A percentile compares a stretch with the other conserved stretches of the same genome.
Evolutionary conservation across 1,284 basidiomycete species (phyloP).

Genomic region (Microbotryomycetes sp.): DNA sequence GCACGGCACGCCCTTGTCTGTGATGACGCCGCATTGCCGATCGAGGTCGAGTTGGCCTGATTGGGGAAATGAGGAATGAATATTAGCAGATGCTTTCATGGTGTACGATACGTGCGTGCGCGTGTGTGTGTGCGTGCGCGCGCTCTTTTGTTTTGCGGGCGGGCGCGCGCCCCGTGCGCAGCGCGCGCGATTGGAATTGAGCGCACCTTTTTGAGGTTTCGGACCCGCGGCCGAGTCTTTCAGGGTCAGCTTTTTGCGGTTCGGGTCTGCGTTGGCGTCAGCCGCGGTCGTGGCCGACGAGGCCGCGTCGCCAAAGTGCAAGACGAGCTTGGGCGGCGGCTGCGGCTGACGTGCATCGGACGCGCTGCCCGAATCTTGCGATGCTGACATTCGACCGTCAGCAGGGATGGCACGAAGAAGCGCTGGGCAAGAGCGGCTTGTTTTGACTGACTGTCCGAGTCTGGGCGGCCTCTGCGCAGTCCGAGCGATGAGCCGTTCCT

Average conservation of each 20-base stretch:
- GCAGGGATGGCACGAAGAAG: not conserved
- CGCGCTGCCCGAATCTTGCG: constrained; percentile 5
- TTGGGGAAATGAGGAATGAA: not conserved
- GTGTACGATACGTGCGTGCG: not conserved
- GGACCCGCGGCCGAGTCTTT: not conserved
- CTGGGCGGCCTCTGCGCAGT: not conserved
- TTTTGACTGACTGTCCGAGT: not conserved
- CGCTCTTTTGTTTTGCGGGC: constrained; percentile 47
- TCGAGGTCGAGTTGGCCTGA: constrained; percentile 74
- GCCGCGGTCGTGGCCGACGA: not conserved
- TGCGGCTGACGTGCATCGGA: not conserved
- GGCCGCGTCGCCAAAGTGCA: constrained; percentile 7
- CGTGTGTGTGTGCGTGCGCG: not conserved
- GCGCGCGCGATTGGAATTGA: not conserved
- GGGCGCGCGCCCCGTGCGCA: not conserved
- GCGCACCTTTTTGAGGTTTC: not conserved
- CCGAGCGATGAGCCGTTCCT: not conserved
- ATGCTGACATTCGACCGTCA: not conserved
- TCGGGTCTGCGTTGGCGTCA: not conserved
- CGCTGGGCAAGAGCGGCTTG: too few relatives aligned
- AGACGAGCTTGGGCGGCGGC: constrained; percentile 19
- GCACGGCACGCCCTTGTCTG: constrained; percentile 87
- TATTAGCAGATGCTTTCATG: too few relatives aligned
- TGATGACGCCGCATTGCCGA: constrained; percentile 94
- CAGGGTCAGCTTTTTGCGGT: not conserved